A percentile compares a stretch with the other conserved stretches of the same genome.
These are phyloP conservation scores for Rhytidiadelphus loreus DNA, from an alignment of 225 moss, liverwort and hornwort species.

Conservation along the genomic window DNA sequence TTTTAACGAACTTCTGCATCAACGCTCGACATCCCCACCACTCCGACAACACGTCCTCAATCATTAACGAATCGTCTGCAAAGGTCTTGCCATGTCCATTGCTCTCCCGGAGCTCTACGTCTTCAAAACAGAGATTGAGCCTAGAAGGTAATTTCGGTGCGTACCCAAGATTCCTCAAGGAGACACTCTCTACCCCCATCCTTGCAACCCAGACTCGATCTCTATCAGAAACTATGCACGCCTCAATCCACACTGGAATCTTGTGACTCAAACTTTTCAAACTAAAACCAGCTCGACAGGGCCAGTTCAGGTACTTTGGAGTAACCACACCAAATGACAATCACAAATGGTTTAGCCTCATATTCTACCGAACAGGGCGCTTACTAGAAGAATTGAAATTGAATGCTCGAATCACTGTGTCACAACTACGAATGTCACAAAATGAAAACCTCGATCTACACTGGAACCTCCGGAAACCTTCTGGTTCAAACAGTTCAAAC, in stretches of 20 bases:
- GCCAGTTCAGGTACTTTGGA: neutral
- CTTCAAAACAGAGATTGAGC: neutral
- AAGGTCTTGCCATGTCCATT: neutral
- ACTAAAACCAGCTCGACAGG: neutral
- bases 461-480: neutral
- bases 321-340: neutral
- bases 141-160: neutral
- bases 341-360: neutral
- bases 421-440: neutral
- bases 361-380: too few species aligned
- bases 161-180: neutral
- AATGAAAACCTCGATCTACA: neutral
- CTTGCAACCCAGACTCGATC: neutral
- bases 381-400: neutral
- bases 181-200: conserved; percentile 9
- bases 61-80: neutral
- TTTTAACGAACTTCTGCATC: neutral
- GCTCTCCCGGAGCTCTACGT: neutral
- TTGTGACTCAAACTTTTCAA: neutral
- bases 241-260: neutral
- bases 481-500: neutral
- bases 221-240: neutral
- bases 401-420: neutral
- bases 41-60: conserved; percentile 12
- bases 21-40: conserved; percentile 18